These are phyloP conservation scores for Albophoma yamanashiensis DNA, from an alignment of 2,329 filamentous ascomycete genomes.

Conservation along the genomic window DNA sequence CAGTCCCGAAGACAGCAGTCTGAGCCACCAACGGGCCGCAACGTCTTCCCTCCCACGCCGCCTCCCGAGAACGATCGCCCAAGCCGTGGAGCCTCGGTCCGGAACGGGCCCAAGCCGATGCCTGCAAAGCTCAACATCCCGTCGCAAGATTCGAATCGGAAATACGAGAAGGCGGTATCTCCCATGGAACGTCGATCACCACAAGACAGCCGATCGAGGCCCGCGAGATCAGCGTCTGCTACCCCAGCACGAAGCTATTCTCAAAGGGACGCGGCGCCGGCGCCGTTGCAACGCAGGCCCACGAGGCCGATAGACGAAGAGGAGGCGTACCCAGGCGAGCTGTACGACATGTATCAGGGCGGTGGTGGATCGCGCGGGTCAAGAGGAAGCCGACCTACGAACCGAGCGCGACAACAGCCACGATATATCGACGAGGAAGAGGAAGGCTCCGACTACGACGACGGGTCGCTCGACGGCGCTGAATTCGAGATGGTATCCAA, in stretches of 20 bases:
- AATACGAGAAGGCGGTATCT: slow-evolving; percentile 44
- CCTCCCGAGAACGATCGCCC: slow-evolving; percentile 79
- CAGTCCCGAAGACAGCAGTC: slow-evolving; percentile 75
- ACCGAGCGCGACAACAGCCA: slow-evolving; percentile 29
- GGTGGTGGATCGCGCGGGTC: slow-evolving; percentile 26
- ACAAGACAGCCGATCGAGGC: slow-evolving; percentile 22
- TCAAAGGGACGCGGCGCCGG: slow-evolving; percentile 23
- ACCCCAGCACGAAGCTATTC: slow-evolving; percentile 33
- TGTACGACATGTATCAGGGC: slow-evolving; percentile 53
- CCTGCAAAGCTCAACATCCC: slow-evolving; percentile 55
- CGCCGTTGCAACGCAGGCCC: slow-evolving; percentile 16
- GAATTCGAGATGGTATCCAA: slow-evolving; percentile 71
- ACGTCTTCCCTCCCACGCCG: slow-evolving; percentile 94
- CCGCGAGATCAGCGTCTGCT: slow-evolving; percentile 33
- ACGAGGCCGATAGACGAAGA: slow-evolving; percentile 35
- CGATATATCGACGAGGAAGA: slow-evolving; percentile 74
- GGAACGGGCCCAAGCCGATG: slow-evolving; percentile 49
- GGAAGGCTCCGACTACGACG: slow-evolving; percentile 63
- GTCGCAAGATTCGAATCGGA: slow-evolving; percentile 38
- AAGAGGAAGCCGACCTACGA: slow-evolving; percentile 18
- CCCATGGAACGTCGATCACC: slow-evolving; percentile 29
- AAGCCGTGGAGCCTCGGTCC: slow-evolving; percentile 48
- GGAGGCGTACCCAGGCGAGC: slow-evolving; percentile 56
- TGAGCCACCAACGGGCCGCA: slow-evolving; percentile 67
- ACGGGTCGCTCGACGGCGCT: slow-evolving; percentile 59